A percentile compares a stretch with the other conserved stretches of the same genome.
phyloP scores from a whole-genome alignment of 2,329 filamentous ascomycete genomes.

The Hypomyces perniciosus region DNA sequence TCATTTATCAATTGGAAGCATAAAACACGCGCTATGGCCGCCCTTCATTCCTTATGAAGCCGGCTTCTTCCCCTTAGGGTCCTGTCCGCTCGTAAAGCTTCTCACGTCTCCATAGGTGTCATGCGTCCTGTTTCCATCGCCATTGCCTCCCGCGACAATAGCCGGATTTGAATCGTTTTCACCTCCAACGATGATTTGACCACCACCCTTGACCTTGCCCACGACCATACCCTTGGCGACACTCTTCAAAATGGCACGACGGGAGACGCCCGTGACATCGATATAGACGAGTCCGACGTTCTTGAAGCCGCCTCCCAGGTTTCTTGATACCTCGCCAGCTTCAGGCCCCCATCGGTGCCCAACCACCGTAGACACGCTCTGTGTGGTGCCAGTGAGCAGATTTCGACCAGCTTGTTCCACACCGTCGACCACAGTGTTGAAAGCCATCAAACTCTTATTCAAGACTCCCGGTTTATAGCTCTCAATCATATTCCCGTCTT shows the following conservation, averaged over 20 bases:
- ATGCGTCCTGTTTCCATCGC: conserved; percentile 15
- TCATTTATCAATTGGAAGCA: too few species aligned
- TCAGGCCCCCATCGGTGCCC: conserved; percentile 85
- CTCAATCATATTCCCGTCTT: conserved; percentile 59
- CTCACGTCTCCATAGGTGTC: conserved; percentile 23
- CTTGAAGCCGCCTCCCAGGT: conserved; percentile 81
- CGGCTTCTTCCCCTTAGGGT: conserved; percentile 29
- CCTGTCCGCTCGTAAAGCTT: conserved; percentile 23
- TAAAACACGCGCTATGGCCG: too few species aligned
- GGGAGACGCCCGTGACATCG: conserved; percentile 86
- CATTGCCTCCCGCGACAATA: conserved; percentile 19
- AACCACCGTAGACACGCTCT: conserved; percentile 79
- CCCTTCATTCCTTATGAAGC: conserved; percentile 8
- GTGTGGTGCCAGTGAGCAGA: conserved; percentile 66
- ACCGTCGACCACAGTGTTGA: conserved; percentile 88
- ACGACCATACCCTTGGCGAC: conserved; percentile 97
- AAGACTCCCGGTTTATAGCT: conserved; percentile 83
- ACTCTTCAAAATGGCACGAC: conserved; percentile 83
- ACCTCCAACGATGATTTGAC: conserved; percentile 68
- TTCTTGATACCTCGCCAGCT: conserved; percentile 69
- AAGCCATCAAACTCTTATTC: conserved; percentile 95
- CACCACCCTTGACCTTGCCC: conserved; percentile 67
- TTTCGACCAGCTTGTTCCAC: conserved; percentile 81
- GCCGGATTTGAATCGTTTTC: conserved; percentile 36
- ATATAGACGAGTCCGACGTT: conserved; percentile 98